These are phyloP conservation scores for Populus simonii DNA, from an alignment of 345 rosid genomes.

Conservation along the genomic window DNA sequence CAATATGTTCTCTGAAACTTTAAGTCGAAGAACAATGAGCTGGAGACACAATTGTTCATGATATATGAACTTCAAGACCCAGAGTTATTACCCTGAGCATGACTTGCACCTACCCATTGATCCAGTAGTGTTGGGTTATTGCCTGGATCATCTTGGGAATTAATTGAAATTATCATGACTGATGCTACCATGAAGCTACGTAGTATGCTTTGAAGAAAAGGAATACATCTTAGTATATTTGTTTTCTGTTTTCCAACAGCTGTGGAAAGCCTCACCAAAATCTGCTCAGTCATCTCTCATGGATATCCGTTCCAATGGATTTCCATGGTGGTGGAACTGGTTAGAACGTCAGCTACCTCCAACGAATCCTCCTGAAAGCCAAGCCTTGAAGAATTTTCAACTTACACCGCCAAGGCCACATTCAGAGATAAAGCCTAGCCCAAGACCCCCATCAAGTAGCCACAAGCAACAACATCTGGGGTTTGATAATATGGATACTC, in stretches of 20 bases:
- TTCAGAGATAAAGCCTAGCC: constrained; percentile 54
- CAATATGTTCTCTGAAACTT: neutral
- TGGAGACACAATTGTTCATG: neutral
- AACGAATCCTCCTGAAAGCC: constrained; percentile 43
- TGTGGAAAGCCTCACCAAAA: constrained; percentile 58
- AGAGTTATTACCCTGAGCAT: neutral
- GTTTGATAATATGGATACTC: constrained; percentile 54
- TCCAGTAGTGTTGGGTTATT: neutral
- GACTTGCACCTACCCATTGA: neutral
- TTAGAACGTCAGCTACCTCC: constrained; percentile 61
- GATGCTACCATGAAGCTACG: neutral
- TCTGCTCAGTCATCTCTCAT: constrained; percentile 36
- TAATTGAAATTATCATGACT: neutral
- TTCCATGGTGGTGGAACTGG: constrained; percentile 99
- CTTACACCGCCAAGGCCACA: constrained; percentile 54
- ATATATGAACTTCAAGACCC: neutral
- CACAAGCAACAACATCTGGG: constrained; percentile 37
- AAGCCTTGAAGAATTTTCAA: constrained; percentile 36
- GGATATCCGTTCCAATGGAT: constrained; percentile 55
- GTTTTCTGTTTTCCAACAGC: constrained; percentile 27
- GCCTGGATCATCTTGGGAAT: neutral
- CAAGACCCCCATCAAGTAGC: constrained; percentile 46
- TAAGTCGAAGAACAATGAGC: neutral
- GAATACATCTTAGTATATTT: neutral
- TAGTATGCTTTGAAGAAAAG: neutral